A percentile compares a stretch with the other conserved stretches of the same genome.
phyloP scores from a whole-genome alignment of 495 filamentous ascomycete species.

The Letharia columbiana region DNA sequence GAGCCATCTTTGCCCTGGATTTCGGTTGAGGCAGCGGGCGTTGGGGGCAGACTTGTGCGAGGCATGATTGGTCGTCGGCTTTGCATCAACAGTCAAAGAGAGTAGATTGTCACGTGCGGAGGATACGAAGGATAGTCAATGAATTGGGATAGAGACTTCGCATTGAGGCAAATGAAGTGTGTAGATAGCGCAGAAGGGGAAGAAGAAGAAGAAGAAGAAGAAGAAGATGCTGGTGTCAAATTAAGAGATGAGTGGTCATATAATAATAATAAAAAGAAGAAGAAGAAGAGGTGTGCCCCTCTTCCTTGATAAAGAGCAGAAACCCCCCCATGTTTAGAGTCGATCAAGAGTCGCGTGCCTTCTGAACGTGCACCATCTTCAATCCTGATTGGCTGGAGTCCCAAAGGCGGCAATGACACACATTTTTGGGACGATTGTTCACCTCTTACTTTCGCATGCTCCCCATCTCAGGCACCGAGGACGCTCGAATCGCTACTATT shows the following conservation, averaged over 20 bases:
- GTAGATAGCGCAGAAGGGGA: background rate
- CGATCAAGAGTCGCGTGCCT: background rate
- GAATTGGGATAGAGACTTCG: background rate
- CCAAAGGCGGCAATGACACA: background rate
- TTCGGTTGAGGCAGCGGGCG: conserved; percentile 77
- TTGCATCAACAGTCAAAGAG: conserved; percentile 3
- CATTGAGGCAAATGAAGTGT: background rate
- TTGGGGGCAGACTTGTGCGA: conserved; percentile 62
- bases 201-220: background rate
- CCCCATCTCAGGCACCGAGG: background rate
- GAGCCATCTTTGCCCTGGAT: conserved; percentile 67
- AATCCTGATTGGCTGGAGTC: background rate
- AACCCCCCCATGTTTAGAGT: background rate
- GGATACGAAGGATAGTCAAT: background rate
- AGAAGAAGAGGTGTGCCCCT: background rate
- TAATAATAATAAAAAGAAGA: background rate
- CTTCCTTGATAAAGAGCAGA: background rate
- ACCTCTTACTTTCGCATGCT: background rate
- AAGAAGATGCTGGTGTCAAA: background rate
- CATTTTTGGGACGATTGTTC: background rate
- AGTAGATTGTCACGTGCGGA: conserved; percentile 6
- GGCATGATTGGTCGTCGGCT: conserved; percentile 46
- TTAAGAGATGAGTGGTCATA: background rate
- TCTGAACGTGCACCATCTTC: background rate
- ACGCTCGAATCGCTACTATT: background rate